Evolutionary conservation across 208 protist genomes (phyloP).

Genomic region (Trypanosoma brucei): DNA sequence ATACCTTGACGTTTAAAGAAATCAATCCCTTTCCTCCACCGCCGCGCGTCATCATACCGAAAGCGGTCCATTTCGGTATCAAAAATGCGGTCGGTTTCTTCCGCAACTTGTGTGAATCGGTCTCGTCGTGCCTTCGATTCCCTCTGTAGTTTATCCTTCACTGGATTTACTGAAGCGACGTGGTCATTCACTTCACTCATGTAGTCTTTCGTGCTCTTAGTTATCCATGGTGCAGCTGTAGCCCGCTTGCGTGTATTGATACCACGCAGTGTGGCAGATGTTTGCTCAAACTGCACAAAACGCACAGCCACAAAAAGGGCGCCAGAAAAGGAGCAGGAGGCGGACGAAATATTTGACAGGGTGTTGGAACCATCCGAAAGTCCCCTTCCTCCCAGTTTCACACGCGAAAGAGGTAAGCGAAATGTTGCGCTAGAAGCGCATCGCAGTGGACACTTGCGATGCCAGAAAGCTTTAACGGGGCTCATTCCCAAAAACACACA

Average conservation of each 20-base stretch:
- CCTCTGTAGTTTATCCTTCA: constrained; percentile 17
- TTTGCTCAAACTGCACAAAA: constrained; percentile 69
- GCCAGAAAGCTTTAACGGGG: too few relatives aligned
- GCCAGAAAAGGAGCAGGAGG: background rate
- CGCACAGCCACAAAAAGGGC: constrained; percentile 18
- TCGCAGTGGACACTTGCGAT: too few relatives aligned
- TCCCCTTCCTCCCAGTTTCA: too few relatives aligned
- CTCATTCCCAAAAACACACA: too few relatives aligned
- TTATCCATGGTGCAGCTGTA: constrained; percentile 56
- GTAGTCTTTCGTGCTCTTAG: constrained; percentile 87
- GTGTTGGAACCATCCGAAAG: background rate
- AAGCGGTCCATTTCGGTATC: constrained; percentile 75
- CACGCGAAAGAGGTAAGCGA: too few relatives aligned
- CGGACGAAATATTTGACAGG: background rate
- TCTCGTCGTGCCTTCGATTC: constrained; percentile 22
- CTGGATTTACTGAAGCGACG: constrained; percentile 21
- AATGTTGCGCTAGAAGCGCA: too few relatives aligned
- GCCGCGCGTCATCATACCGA: constrained; percentile 47
- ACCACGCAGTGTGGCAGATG: constrained; percentile 54
- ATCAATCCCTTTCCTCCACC: constrained; percentile 48
- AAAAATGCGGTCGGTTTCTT: constrained; percentile 53
- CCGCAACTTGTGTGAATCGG: constrained; percentile 27
- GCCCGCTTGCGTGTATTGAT: constrained; percentile 58
- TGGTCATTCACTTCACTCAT: constrained; percentile 64
- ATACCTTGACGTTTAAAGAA: constrained; percentile 84